Conservation (phyloP, 176 grass and related monocot species). For the Tillandsia fasciculata region DNA sequence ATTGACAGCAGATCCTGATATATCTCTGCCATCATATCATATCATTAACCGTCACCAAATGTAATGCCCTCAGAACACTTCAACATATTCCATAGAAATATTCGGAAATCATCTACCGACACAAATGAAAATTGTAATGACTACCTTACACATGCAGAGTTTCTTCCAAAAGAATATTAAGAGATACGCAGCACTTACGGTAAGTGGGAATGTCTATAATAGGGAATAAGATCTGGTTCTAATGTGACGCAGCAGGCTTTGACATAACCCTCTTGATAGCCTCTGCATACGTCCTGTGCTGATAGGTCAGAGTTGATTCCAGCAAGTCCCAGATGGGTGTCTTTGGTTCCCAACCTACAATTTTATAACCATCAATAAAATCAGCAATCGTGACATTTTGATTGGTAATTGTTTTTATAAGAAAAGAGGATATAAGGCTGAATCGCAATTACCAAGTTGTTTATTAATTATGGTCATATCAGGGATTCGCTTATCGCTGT, state of each 20-base stretch:
- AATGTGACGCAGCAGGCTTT: slow-evolving; percentile 47
- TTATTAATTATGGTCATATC: slow-evolving; percentile 89
- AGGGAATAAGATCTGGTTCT: slow-evolving; percentile 12
- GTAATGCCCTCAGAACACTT: no score
- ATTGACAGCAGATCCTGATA: no score
- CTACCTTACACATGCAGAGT: background rate
- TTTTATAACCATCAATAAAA: background rate
- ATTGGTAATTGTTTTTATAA: background rate
- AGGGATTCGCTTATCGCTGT: slow-evolving; percentile 84
- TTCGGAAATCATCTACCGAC: background rate
- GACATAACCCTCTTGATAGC: slow-evolving; percentile 66
- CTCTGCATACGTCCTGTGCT: slow-evolving; percentile 92
- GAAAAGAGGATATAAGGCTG: background rate
- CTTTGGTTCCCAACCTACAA: slow-evolving; percentile 91
- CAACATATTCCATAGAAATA: no score
- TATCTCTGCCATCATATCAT: no score
- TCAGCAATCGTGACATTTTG: background rate
- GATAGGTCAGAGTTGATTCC: slow-evolving; percentile 83
- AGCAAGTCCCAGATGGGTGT: slow-evolving; percentile 76
- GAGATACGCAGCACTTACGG: background rate
- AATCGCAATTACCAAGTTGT: slow-evolving; percentile 57
- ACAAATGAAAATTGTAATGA: background rate
- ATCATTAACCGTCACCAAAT: no score
- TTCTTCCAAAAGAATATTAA: background rate
- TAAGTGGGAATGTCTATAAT: background rate